Percentiles rank a stretch among this genome's conserved stretches.
These are phyloP conservation scores for Austroboletus eburneus DNA, from an alignment of 768 basidiomycete genomes.

Conservation along the genomic window DNA sequence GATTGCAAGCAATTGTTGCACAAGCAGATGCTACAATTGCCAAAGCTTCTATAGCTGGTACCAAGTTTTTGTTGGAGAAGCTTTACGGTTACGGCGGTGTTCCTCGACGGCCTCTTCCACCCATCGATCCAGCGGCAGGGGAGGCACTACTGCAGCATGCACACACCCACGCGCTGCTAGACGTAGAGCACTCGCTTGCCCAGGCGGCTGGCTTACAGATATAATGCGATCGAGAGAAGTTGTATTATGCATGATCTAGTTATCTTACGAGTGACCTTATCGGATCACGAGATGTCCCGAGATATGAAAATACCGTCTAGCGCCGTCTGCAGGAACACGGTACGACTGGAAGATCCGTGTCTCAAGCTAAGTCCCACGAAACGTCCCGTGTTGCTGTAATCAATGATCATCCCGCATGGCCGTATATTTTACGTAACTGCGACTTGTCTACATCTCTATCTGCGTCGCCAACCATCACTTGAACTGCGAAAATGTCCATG, in stretches of 20 bases:
- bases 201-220: too few relatives aligned
- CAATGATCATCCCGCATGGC: too few relatives aligned
- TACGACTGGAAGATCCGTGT: conserved; percentile 13
- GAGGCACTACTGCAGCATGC: conserved; percentile 67
- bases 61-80: conserved; percentile 74
- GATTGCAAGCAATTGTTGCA: conserved; percentile 76
- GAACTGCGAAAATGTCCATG: conserved; percentile 28
- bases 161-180: conserved; percentile 64
- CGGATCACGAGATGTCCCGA: too few relatives aligned
- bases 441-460: too few relatives aligned
- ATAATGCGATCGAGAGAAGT: too few relatives aligned
- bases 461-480: conserved; percentile 7
- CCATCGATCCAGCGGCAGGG: conserved; percentile 52
- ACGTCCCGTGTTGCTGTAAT: conserved; percentile 3
- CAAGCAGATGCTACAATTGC: conserved; percentile 78
- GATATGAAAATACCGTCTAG: neutral
- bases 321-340: neutral
- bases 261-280: too few relatives aligned
- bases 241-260: too few relatives aligned
- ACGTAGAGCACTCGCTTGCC: conserved; percentile 54
- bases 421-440: too few relatives aligned
- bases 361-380: conserved; percentile 3
- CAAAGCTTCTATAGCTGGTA: conserved; percentile 73
- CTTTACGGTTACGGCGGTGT: conserved; percentile 77
- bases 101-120: conserved; percentile 74